Base-by-base conservation (phyloP, 257 asterid species). In the Thymus quinquecostatus region DNA sequence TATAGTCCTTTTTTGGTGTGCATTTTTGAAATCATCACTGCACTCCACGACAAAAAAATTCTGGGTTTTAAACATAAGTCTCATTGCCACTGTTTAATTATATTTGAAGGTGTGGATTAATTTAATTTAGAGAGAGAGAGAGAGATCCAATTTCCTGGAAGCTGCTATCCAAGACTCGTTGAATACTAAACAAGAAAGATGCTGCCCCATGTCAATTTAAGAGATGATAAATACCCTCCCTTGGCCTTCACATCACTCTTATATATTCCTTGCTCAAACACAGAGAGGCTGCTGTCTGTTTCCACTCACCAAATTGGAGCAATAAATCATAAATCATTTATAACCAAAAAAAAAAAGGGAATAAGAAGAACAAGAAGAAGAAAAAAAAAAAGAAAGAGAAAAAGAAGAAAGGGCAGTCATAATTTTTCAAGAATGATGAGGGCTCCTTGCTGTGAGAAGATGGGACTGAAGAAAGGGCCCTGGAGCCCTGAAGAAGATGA, bases 391-490 rank as follows among this genome's bases (percentile, higher is more conserved):
- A 60, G 3, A 70, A 33, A 4, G 7, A 30, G 30, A n/a, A 4
- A 14, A 1, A 11, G 8, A 5, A 29, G 2, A 44, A 41, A 11
- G 2, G 11, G 53, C 0, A 3, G 48, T 6, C n/a, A 7, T 59
- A 0, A 9, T 41, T 8, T 45, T 21, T 28, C 3, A 21, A 72
- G 74, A 77, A 93, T 93, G 98, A 97, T 76, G 76, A 87, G 97
- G 80, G 96, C 92, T 68, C 93, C 93, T 12, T 85, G 88, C 73
- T 87, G 93, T 78, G 93, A 87, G 69, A 87, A 83, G 69, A 81
- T 80, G 86, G 93, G 89, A 33, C 72, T 85, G 68, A 87, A 83
- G 81, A 83, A 75, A 75, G 93, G 93, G 59, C 89, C 93, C 0
- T 87, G 90, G 93, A 77, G 83, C 80, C 81, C 87, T 34, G 86